Evolutionary conservation across 352 stramenopile genomes (phyloP), one percentile per base, ranked within the genome.

Genomic region (Pseudoperonospora humuli): DNA sequence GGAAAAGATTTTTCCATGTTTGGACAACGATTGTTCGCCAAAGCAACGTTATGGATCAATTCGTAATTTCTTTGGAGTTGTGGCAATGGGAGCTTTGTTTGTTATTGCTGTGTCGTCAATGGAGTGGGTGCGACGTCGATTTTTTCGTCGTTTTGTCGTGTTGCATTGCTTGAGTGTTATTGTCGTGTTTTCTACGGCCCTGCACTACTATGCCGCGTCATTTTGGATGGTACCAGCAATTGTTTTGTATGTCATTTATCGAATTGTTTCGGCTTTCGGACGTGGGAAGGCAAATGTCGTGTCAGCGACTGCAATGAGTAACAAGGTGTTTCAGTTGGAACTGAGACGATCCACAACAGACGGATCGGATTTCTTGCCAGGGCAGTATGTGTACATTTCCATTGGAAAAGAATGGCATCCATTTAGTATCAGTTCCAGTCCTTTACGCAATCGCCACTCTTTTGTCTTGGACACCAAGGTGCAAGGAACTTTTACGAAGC

Each of bases 361-460:
- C 1, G 33, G 44, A 4, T 50, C 43, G 2, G 57, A 80, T 19
- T 85, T 76, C 37, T 32, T 62, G 7, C 64, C 75, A 1, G 75
- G 72, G 0, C 77, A 89, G 39, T 85, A 76, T 45, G 77, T 89
- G 18, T 89, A 87, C 55, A 59, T 87, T 19, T 51, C 65, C 7
- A 69, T 86, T 32, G 58, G 56, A 15, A 71, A 58, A n/a, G 55
- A 81, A 40, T 89, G 75, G 77, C 77, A 89, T 19, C 75, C 75
- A 8, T 78, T 89, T 40, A 80, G 63, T 5, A 83, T 89, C 42
- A 78, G 68, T 31, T 86, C 75, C 4, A 85, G 70, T 57, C 68
- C 75, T 8, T 39, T 79, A 28, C 42, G 59, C 38, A 59, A 67
- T 37, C 40, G 48, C 17, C 49, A 67, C 43, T 56, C 69, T 5